Conservation (phyloP, 2,329 filamentous ascomycete species). For the Neofusicoccum umdonicola region DNA sequence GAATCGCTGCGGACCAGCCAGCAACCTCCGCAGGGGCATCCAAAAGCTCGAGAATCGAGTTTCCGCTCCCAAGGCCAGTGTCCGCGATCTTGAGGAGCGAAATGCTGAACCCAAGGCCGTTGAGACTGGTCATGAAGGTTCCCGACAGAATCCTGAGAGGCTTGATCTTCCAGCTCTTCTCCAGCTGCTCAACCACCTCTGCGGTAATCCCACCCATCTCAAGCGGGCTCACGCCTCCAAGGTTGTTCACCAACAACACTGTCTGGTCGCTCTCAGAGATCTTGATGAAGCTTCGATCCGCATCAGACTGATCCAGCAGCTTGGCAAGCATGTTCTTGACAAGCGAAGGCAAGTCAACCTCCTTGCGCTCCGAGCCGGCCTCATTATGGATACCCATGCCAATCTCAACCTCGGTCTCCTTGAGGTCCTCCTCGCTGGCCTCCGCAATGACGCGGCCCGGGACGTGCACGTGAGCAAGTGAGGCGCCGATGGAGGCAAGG, state of each 20-base stretch:
- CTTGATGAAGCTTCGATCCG: constrained; percentile 68
- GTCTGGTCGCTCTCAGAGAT: constrained; percentile 61
- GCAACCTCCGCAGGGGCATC: constrained; percentile 66
- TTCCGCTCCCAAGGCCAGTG: constrained; percentile 56
- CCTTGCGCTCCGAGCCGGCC: constrained; percentile 40
- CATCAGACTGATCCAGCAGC: constrained; percentile 60
- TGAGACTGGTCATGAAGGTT: constrained; percentile 71
- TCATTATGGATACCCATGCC: constrained; percentile 69
- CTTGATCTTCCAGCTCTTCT: constrained; percentile 57
- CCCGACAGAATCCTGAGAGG: constrained; percentile 62
- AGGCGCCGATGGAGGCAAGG: constrained; percentile 80
- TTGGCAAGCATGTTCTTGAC: constrained; percentile 59
- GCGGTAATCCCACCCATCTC: constrained; percentile 70
- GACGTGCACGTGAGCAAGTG: constrained; percentile 87
- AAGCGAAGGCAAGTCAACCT: constrained; percentile 41
- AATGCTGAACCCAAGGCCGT: constrained; percentile 69
- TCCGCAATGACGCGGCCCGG: constrained; percentile 66
- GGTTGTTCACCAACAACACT: constrained; percentile 71
- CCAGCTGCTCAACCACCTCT: constrained; percentile 63
- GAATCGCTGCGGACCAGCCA: constrained; percentile 64
- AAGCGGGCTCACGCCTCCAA: constrained; percentile 69
- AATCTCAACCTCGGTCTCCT: constrained; percentile 60
- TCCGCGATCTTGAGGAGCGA: constrained; percentile 63
- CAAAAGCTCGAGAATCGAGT: constrained; percentile 64
- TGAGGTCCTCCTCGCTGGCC: constrained; percentile 57